Conservation (phyloP, 768 basidiomycete species). For the Trametes maxima region DNA sequence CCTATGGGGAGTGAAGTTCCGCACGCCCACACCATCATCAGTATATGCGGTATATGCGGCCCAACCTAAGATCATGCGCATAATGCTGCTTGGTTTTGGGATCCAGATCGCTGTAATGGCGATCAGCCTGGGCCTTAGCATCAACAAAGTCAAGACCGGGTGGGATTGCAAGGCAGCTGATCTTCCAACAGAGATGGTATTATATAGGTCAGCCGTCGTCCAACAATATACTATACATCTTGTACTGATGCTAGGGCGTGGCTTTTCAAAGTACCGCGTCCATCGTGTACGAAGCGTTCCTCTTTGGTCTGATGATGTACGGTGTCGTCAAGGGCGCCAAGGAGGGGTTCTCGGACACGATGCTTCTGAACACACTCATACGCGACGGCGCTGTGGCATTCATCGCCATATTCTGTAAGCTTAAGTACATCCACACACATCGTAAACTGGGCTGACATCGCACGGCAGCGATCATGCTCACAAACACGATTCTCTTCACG, state of each 20-base stretch:
- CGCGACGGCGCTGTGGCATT: slow-evolving; percentile 34
- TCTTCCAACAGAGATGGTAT: slow-evolving; percentile 17
- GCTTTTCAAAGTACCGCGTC: slow-evolving; percentile 24
- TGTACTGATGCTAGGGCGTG: not conserved
- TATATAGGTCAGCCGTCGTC: slow-evolving; percentile 16
- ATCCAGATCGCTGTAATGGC: slow-evolving; percentile 16
- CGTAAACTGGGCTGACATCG: not conserved
- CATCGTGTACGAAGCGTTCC: slow-evolving; percentile 29
- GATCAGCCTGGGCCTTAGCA: slow-evolving; percentile 16
- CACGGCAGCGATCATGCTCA: slow-evolving; percentile 17
- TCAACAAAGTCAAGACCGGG: slow-evolving; percentile 16
- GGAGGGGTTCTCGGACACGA: slow-evolving; percentile 27
- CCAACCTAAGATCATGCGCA: slow-evolving; percentile 3
- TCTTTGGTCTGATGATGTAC: slow-evolving; percentile 29
- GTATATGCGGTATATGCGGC: slow-evolving; percentile 18
- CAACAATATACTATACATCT: not conserved
- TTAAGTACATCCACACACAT: no score
- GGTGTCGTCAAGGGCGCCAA: slow-evolving; percentile 26
- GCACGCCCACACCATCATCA: not conserved
- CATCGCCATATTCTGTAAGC: slow-evolving; percentile 30
- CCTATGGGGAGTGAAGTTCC: not conserved
- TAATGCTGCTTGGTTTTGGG: slow-evolving; percentile 15
- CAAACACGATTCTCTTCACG: slow-evolving; percentile 22
- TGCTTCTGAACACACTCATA: slow-evolving; percentile 27
- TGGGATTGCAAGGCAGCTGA: slow-evolving; percentile 11